Conservation (phyloP, 495 filamentous ascomycete species). For the Astrocystis sublimbata region DNA sequence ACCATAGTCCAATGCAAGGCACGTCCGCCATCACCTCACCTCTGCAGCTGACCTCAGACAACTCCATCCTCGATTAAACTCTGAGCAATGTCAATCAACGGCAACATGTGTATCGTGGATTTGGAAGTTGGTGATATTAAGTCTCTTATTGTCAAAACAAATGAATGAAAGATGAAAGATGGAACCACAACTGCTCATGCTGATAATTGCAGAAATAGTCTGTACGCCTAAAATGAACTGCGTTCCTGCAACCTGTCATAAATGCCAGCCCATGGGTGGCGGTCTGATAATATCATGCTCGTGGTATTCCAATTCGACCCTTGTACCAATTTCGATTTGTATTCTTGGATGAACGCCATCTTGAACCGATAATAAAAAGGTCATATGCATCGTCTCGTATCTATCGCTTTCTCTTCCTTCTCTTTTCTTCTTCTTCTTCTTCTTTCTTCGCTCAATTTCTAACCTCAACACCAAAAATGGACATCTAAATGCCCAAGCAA, state of each 20-base stretch:
- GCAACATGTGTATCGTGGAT: too few species aligned
- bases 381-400: not conserved
- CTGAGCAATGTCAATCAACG: not conserved
- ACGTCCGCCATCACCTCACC: conserved; percentile 11
- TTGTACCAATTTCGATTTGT: not conserved
- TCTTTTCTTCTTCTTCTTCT: too few species aligned
- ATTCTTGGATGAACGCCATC: not conserved
- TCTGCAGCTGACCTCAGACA: not conserved
- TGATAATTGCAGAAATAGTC: not conserved
- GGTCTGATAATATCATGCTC: not conserved
- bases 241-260: not conserved
- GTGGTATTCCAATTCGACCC: not conserved
- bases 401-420: too few species aligned
- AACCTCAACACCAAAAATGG: not conserved
- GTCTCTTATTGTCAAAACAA: too few species aligned
- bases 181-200: not conserved
- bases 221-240: not conserved
- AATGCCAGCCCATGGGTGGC: not conserved
- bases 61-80: not conserved
- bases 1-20: conserved; percentile 5
- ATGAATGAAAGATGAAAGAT: too few species aligned
- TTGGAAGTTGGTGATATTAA: too few species aligned
- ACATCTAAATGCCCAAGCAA: not conserved
- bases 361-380: not conserved
- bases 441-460: not conserved